A percentile compares a stretch with the other conserved stretches of the same genome.
These are phyloP conservation scores for Grosmannia penicillata DNA, from an alignment of 2,329 filamentous ascomycete genomes.

Conservation along the genomic window DNA sequence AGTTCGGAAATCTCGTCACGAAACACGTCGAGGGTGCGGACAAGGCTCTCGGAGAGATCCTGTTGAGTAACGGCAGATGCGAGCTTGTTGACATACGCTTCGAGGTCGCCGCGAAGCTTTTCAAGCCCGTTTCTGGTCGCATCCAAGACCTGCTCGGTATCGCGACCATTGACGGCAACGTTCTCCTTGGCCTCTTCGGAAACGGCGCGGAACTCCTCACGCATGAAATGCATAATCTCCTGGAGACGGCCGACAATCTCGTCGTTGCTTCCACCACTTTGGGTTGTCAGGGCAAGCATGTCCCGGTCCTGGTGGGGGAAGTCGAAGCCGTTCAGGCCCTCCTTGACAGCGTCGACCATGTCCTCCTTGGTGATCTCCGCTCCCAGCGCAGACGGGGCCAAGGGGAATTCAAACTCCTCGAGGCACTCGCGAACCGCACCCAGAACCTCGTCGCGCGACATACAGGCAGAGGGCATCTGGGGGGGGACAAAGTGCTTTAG, in stretches of 20 bases:
- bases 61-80: conserved; percentile 57
- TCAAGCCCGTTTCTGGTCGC: conserved; percentile 80
- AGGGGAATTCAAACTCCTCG: conserved; percentile 67
- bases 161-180: conserved; percentile 60
- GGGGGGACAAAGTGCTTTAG: conserved; percentile 69
- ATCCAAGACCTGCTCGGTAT: conserved; percentile 79
- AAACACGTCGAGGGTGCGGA: conserved; percentile 50
- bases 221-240: conserved; percentile 50
- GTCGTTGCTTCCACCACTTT: conserved; percentile 19
- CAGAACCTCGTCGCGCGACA: conserved; percentile 73
- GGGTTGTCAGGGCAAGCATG: conserved; percentile 13
- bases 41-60: conserved; percentile 59
- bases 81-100: conserved; percentile 62
- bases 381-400: conserved; percentile 39
- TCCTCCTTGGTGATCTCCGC: conserved; percentile 45
- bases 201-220: conserved; percentile 41
- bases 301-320: conserved; percentile 18
- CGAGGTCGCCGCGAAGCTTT: conserved; percentile 63
- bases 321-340: conserved; percentile 39
- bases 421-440: conserved; percentile 74
- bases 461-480: conserved; percentile 43
- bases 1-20: conserved; percentile 52
- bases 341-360: conserved; percentile 47
- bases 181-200: conserved; percentile 61
- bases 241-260: conserved; percentile 41